phyloP scores from a whole-genome alignment of 2,329 filamentous ascomycete genomes.

The Davidsoniella eucalypti region DNA sequence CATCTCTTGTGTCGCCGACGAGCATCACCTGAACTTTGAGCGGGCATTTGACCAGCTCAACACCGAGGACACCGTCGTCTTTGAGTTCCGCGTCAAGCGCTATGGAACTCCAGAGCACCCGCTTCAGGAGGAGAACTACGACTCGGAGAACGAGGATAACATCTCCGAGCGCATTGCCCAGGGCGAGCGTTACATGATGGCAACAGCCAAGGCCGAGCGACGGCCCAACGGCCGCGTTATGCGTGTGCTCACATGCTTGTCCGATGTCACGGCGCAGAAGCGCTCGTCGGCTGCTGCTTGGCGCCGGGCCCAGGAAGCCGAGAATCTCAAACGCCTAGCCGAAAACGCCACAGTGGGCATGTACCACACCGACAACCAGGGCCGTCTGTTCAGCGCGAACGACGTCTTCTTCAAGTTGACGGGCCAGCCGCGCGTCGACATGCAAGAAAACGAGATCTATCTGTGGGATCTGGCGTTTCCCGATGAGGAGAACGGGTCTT shows the following conservation, averaged over 20 bases:
- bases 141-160: conserved; percentile 12
- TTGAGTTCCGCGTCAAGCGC: conserved; percentile 29
- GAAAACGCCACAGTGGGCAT: conserved; percentile 38
- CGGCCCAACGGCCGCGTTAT: conserved; percentile 26
- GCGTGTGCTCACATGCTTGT: conserved; percentile 32
- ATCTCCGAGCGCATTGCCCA: conserved; percentile 5
- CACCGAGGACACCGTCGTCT: conserved; percentile 24
- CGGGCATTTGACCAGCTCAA: conserved; percentile 16
- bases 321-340: conserved; percentile 37
- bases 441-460: conserved; percentile 22
- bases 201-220: conserved; percentile 30
- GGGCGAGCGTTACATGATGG: conserved; percentile 27
- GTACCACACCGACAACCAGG: conserved; percentile 36
- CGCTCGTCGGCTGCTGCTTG: conserved; percentile 31
- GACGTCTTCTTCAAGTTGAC: conserved; percentile 37
- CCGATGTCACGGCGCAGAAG: conserved; percentile 34
- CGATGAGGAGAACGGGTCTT: conserved; percentile 26
- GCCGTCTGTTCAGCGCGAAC: conserved; percentile 33
- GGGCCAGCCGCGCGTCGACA: conserved; percentile 29
- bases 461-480: conserved; percentile 30
- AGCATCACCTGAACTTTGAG: conserved; percentile 27
- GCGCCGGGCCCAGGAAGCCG: conserved; percentile 32
- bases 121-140: background rate
- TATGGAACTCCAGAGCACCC: background rate
- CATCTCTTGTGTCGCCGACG: conserved; percentile 28